Evolutionary conservation across 192 early-diverging fungal species (phyloP).

Genomic region (Funneliformis geosporum): DNA sequence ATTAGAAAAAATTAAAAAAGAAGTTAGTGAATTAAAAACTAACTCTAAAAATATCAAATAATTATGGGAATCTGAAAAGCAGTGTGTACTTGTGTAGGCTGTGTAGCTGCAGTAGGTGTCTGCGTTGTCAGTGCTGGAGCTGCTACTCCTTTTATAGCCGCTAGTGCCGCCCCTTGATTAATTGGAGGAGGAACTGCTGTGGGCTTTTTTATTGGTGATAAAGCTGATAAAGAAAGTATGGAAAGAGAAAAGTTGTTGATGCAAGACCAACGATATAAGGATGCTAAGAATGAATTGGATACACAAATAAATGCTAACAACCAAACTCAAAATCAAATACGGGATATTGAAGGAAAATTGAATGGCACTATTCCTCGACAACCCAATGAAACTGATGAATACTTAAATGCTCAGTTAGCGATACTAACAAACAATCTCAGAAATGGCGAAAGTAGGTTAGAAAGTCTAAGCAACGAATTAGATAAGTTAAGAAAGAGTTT

Average conservation of each 20-base stretch:
- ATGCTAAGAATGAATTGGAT: constrained; percentile 1
- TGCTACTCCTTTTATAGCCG: background rate
- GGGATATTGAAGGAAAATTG: background rate
- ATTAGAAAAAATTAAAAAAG: constrained; percentile 9
- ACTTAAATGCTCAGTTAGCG: background rate
- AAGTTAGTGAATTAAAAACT: constrained; percentile 3
- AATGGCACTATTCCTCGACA: background rate
- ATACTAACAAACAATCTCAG: background rate
- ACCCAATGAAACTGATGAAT: background rate
- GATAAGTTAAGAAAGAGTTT: background rate
- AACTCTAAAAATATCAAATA: constrained; percentile 4
- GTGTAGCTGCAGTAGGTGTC: background rate
- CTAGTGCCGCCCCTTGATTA: background rate
- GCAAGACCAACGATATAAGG: constrained; percentile 13
- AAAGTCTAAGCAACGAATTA: constrained; percentile 6
- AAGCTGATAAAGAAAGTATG: background rate
- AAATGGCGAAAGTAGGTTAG: background rate
- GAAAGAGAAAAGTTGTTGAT: background rate
- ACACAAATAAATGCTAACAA: background rate
- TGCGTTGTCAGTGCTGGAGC: background rate
- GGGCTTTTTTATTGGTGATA: background rate
- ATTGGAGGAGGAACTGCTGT: too few species aligned
- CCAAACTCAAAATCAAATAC: background rate
- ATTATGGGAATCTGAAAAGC: constrained; percentile 7
- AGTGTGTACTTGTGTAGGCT: background rate